Evolutionary conservation across 2,329 filamentous ascomycete species (phyloP).

Genomic region (Beauveria sp.): DNA sequence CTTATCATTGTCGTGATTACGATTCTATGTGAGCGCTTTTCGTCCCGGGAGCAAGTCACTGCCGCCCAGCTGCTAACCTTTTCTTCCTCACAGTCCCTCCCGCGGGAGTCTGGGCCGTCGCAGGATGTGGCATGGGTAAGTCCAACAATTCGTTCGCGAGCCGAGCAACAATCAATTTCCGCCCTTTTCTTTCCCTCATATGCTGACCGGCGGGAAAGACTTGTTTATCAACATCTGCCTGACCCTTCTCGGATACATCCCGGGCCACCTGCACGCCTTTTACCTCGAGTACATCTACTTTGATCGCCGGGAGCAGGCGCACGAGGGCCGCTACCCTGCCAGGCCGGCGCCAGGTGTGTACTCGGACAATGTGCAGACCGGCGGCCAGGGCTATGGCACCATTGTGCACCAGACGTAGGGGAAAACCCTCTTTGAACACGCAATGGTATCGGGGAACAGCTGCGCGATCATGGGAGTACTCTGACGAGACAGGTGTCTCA

Average conservation of each 20-base stretch:
- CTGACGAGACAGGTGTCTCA: no score
- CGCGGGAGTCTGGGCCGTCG: slow-evolving; percentile 54
- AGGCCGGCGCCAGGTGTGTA: slow-evolving; percentile 61
- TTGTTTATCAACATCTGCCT: slow-evolving; percentile 60
- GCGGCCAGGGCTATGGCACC: slow-evolving; percentile 58
- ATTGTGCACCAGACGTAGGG: slow-evolving; percentile 26
- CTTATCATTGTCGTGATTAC: slow-evolving; percentile 45
- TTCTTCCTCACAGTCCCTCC: slow-evolving; percentile 50
- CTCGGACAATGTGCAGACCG: slow-evolving; percentile 63
- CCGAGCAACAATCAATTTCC: not conserved
- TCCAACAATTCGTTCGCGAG: not conserved
- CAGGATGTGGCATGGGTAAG: slow-evolving; percentile 53
- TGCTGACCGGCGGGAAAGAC: slow-evolving; percentile 30
- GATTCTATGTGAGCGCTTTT: slow-evolving; percentile 37
- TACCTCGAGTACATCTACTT: slow-evolving; percentile 81
- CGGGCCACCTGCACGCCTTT: slow-evolving; percentile 73
- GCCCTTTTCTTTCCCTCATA: not conserved
- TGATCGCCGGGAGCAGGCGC: slow-evolving; percentile 58
- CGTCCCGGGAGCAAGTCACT: not conserved
- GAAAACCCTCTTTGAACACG: no score
- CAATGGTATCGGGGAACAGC: no score
- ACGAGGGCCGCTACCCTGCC: slow-evolving; percentile 46
- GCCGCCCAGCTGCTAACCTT: slow-evolving; percentile 15
- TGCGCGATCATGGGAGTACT: no score
- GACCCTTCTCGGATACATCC: slow-evolving; percentile 63